Base-by-base conservation (phyloP, 2,329 filamentous ascomycete genomes). In the Scytalidium sp. region DNA sequence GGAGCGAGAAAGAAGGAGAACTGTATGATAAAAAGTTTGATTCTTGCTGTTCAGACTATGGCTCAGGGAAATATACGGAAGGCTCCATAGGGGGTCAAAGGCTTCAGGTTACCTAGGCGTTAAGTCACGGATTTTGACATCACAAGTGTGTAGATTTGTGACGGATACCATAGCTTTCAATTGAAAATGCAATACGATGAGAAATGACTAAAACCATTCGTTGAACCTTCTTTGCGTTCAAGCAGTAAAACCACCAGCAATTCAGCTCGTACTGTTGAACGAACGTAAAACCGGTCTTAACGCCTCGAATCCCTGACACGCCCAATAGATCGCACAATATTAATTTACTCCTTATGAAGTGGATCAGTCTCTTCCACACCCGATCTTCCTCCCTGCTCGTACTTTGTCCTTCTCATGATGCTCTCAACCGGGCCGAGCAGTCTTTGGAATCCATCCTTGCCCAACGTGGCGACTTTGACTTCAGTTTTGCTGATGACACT, bases 361-460 rank as follows among this genome's bases (percentile, higher is more conserved):
- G 85, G 85, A 64, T 88, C 85, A 66, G 87, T 76, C 59, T 84
- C 79, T 65, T 87, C 82, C 7, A 85, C 81, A 5, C 81, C 67
- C 76, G 32, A 15, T n/a, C 32, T 9, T 36, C 32, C 32, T 8
- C 32, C 32, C 15, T 79, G 59, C 52, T 78, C 74, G 58, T 85
- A 85, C 64, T 77, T 76, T 43, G 81, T 66, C 64, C 94, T 82
- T 69, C 94, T 81, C 89, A 99, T 90, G 66, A 97, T 95, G 53
- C 90, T 86, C 70, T 96, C 91, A 22, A 97, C 92, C 1, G 93
- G 92, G 2, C 94, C 94, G 27, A 99, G 75, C 61, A 99, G 74
- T 59, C 94, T 80, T 74, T 97, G 93, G 72, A 99, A 99, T 5
- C 93, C 94, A 61, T 90, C 90, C 71, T 97, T 96, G 58, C 91